Base-by-base conservation (phyloP, 805 yeast species). In the Teunomyces atbi region DNA sequence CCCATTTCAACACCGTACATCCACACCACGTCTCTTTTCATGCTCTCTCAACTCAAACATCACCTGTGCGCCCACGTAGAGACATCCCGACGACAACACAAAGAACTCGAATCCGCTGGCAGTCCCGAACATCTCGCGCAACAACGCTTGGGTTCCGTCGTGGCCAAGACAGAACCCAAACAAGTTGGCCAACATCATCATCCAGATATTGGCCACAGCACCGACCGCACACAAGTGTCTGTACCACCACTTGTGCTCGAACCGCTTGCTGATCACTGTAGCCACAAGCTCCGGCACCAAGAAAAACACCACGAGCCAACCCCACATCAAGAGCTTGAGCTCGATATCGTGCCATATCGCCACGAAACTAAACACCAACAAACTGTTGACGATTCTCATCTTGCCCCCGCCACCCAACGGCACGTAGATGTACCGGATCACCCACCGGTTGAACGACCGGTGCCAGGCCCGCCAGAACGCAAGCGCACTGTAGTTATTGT, bases 391-490 rank as follows among this genome's bases (percentile, higher is more conserved):
- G 6, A 92, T 67, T 52, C 97, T 76, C 55, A 83, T 79, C 6
- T 67, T 71, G 0, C 86, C 76, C 0, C 97, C 97, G 4, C 76
- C 77, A 8, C 98, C 98, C 49, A 94, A 68, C 2, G 99, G 99
- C 18, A 94, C 76, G 57, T 94, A 94, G 34, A 94, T 78, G 64
- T 94, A 94, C 50, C 96, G 76, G 20, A 87, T 78, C 28, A 88
- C 86, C 96, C 97, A 94, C 55, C 86, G 79, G 67, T 92, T 91
- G 69, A 74, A 94, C 41, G 96, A 85, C 59, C 98, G 79, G 66
- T 94, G 99, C 99, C 99, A 94, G 3, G 96, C 96, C 61, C 98
- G 78, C 99, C 99, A 94, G 64, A 94, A 94, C n/a, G 94, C 89
- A 50, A 89, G 65, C 0, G 97, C 94, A 28, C 96, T 86, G 64